Conservation (phyloP, 371 early-diverging fungal species). For the Syncephalastrum contaminatum region DNA sequence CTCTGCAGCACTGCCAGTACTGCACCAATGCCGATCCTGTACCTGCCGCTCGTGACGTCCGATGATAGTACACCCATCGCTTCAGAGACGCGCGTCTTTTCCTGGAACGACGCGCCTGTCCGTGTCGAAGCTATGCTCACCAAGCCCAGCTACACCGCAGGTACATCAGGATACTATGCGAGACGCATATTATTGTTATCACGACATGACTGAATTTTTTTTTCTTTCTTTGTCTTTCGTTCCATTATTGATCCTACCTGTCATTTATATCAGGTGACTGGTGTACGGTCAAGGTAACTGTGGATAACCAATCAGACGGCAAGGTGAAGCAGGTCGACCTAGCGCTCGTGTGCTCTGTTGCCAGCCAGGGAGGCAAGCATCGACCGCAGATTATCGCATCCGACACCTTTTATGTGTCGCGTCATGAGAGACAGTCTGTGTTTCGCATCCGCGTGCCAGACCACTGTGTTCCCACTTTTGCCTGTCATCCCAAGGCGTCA, state of each 20-base stretch:
- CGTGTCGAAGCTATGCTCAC: slow-evolving; percentile 32
- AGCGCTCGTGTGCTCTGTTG: slow-evolving; percentile 21
- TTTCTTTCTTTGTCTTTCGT: no score
- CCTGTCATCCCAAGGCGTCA: slow-evolving; percentile 11
- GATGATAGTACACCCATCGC: slow-evolving; percentile 4
- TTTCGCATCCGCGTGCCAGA: slow-evolving; percentile 34
- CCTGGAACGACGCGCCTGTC: slow-evolving; percentile 20
- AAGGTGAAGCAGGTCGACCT: slow-evolving; percentile 39
- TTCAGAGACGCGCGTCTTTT: slow-evolving; percentile 14
- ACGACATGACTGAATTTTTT: no score
- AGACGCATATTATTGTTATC: neutral
- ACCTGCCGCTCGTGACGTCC: slow-evolving; percentile 33
- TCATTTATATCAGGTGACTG: slow-evolving; percentile 28
- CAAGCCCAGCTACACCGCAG: slow-evolving; percentile 43
- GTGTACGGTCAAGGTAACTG: slow-evolving; percentile 36
- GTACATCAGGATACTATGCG: slow-evolving; percentile 14
- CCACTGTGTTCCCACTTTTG: slow-evolving; percentile 8
- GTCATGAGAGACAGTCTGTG: slow-evolving; percentile 27
- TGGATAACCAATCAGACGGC: slow-evolving; percentile 32
- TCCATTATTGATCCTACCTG: no score
- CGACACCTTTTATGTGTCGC: no score
- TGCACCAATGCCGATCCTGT: slow-evolving; percentile 24
- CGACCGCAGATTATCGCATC: no score
- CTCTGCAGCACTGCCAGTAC: neutral
- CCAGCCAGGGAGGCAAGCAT: slow-evolving; percentile 5